These are phyloP conservation scores for Alisma plantagoaquatica DNA, from an alignment of 106 monocot genomes.

Conservation along the genomic window DNA sequence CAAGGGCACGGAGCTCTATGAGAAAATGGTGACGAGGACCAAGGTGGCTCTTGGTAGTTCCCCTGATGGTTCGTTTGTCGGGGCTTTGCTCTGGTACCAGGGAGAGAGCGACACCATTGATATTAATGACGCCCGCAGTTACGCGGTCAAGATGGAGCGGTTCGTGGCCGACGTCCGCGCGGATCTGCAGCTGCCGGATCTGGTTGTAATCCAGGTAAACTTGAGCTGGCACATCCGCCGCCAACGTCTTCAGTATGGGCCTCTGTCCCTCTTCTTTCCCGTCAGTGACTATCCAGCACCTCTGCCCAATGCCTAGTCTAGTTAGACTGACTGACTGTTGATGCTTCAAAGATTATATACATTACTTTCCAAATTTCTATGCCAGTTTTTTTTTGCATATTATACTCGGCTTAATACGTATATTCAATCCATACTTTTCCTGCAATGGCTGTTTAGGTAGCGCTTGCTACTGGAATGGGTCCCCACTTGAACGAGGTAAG, in stretches of 20 bases:
- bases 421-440: no score
- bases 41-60: slow-evolving; percentile 12
- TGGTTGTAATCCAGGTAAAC: slow-evolving; percentile 66
- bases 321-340: no score
- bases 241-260: no score
- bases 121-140: slow-evolving; percentile 20
- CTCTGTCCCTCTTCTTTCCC: no score
- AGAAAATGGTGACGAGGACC: slow-evolving; percentile 40
- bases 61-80: slow-evolving; percentile 15
- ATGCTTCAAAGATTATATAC: no score
- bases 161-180: slow-evolving; percentile 34
- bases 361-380: no score
- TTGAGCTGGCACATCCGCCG: no score
- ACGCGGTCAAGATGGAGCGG: slow-evolving; percentile 40
- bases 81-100: slow-evolving; percentile 75
- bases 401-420: no score
- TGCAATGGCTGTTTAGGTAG: slow-evolving; percentile 70
- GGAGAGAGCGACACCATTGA: slow-evolving; percentile 71
- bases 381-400: no score
- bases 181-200: slow-evolving; percentile 39
- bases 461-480: slow-evolving; percentile 47
- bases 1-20: slow-evolving; percentile 35
- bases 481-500: slow-evolving; percentile 35
- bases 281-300: no score
- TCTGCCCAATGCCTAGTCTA: no score